Percentiles rank a stretch among this genome's conserved stretches.
Conservation (phyloP, 345 rosid species). For the Schrenkiella parvula region DNA sequence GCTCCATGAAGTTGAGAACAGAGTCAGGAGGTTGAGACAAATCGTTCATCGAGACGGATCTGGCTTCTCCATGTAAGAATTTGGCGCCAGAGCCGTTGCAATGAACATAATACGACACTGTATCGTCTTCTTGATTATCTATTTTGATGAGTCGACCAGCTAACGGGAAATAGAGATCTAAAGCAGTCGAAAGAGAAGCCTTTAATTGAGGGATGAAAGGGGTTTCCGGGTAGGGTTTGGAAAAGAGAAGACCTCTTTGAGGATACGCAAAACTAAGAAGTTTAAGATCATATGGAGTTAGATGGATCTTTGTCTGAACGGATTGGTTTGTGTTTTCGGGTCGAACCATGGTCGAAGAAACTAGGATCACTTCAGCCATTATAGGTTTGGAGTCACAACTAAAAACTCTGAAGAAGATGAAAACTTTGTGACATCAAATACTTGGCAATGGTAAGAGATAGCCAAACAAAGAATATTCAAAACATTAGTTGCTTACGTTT, state of each 20-base stretch:
- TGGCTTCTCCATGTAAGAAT: constrained; percentile 34
- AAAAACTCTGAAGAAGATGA: neutral
- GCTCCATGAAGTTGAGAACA: constrained; percentile 12
- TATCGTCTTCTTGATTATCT: constrained; percentile 12
- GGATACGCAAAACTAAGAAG: constrained; percentile 8
- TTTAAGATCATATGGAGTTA: constrained; percentile 25
- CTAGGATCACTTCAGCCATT: neutral
- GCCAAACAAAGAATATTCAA: neutral
- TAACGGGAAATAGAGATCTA: constrained; percentile 17
- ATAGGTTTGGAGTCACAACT: neutral
- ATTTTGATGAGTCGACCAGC: constrained; percentile 16
- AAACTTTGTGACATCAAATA: neutral
- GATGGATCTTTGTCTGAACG: constrained; percentile 9
- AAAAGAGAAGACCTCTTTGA: constrained; percentile 28
- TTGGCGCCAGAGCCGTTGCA: constrained; percentile 17
- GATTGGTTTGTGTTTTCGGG: neutral
- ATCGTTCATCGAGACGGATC: constrained; percentile 31
- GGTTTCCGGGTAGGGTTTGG: constrained; percentile 6
- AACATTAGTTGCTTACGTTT: no score
- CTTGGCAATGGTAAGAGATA: neutral
- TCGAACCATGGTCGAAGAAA: constrained; percentile 12
- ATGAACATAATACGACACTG: constrained; percentile 10
- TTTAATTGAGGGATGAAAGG: neutral
- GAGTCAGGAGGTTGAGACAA: constrained; percentile 22
- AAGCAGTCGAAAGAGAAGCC: neutral